Evolutionary conservation across 768 basidiomycete species (phyloP).

Genomic region (Tremella fuciformis): DNA sequence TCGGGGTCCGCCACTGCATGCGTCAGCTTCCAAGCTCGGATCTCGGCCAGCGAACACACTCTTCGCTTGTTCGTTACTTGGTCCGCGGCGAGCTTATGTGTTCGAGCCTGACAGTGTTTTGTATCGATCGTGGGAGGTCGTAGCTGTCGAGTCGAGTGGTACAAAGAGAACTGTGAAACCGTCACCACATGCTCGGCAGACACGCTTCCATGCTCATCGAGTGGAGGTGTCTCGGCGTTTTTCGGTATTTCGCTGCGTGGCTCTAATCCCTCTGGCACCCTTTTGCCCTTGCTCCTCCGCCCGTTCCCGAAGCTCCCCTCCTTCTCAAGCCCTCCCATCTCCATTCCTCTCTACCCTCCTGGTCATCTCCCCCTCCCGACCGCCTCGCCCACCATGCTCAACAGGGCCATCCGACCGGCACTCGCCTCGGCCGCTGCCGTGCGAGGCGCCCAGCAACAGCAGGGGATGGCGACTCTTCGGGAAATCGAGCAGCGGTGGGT

Average conservation of each 20-base stretch:
- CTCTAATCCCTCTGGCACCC: conserved; percentile 8
- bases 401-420: conserved; percentile 64
- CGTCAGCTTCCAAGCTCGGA: neutral
- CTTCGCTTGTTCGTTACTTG: conserved; percentile 57
- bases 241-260: neutral
- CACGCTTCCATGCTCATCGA: too few species aligned
- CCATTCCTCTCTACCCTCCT: conserved; percentile 46
- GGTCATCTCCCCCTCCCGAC: conserved; percentile 37
- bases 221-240: conserved; percentile 3
- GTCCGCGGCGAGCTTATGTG: conserved; percentile 54
- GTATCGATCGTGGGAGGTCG: neutral
- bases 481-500: conserved; percentile 83
- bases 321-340: conserved; percentile 38
- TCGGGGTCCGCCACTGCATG: conserved; percentile 49
- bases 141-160: conserved; percentile 15
- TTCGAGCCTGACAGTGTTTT: neutral
- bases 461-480: conserved; percentile 73
- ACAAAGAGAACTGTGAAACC: conserved; percentile 10
- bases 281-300: conserved; percentile 9
- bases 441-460: conserved; percentile 30
- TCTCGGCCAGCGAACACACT: neutral
- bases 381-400: conserved; percentile 47
- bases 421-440: conserved; percentile 29
- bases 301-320: conserved; percentile 3
- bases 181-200: neutral